Evolutionary conservation across 2,329 filamentous ascomycete species (phyloP), one percentile per base, ranked within the genome.

Genomic region (Sporothrix curviconia): DNA sequence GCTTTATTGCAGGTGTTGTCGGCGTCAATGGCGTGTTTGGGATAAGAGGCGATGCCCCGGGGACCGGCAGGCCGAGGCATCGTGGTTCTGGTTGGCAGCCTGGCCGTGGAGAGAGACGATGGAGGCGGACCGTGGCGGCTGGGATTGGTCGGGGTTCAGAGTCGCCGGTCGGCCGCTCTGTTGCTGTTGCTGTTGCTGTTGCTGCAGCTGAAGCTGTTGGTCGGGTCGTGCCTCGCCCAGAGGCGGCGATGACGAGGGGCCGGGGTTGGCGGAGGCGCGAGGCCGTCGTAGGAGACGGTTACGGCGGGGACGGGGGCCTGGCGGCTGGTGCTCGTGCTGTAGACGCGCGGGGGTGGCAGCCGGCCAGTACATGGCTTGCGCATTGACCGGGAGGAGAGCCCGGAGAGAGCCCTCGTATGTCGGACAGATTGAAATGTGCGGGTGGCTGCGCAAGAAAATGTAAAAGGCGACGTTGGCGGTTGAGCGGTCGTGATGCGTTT

Each of bases 301-400:
- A 78, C 69, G 61, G 75, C 78, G 63, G 77, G 71, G 57, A 74
- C 71, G 56, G 77, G 72, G 64, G 77, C 72, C 70, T 79, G 9
- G 22, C 78, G 68, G 80, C 83, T 88, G 74, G 79, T 89, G 75
- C 80, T 88, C 66, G 87, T 87, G 68, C 89, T 86, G 76, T 90
- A 92, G 71, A 92, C 85, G 71, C 86, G 85, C 69, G 90, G 89
- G n/a, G 70, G 89, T 89, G 72, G 88, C 89, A 72, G 91, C 83
- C 68, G 90, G 90, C 90, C 90, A 95, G 80, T 95, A 95, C 90
- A 94, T 95, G 78, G 75, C 78, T 67, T 64, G 62, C 58, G 62
- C 62, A 62, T 65, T 55, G 59, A 62, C 50, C 46, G 60, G 61
- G 61, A 59, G 67, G 64, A 62, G 61, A 64, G 67, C 66, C 67